Base-by-base conservation (phyloP, 1,284 basidiomycete genomes). In the Pseudozyma thailandica region DNA sequence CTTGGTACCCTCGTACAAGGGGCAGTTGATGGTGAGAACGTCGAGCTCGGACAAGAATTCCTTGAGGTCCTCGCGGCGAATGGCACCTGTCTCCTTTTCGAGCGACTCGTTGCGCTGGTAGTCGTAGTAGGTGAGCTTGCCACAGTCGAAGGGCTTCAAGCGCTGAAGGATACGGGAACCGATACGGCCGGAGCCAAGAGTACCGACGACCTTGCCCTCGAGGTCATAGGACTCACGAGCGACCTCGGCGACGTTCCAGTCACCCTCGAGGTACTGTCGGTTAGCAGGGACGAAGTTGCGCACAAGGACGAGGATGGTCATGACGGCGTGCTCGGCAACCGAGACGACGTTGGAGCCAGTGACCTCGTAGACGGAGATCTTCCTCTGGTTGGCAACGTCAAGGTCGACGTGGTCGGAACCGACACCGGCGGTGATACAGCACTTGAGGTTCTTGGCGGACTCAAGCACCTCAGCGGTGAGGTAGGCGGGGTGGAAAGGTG, bases 101-200 rank as follows among this genome's bases (percentile, higher is more conserved):
- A 90, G 91, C 27, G 89, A 89, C 86, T 81, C 58, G 44, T 95
- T 88, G 61, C 90, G 85, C 23, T 88, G 86, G 84, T 96, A 96
- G 86, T 97, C 94, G 84, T 91, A 96, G 88, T 94, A 96, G 53
- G 95, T 85, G 48, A 96, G 88, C 83, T 95, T 92, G 84, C 94
- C 94, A 87, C 88, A 89, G 85, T 93, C 87, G 86, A 98, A 97
- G 3, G 92, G 91, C 59, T 88, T 81, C 52, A 98, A 86, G 63
- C 94, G 90, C 85, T 96, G 91, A 44, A 96, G 87, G 21, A 96
- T 91, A 45, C 71, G 66, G 21, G 73, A 69, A 6, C 78, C 78
- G 55, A 81, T 79, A 12, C 79, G 79, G 16, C 81, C 79, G 68
- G 81, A 92, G 88, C 87, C 94, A 82, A 96, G 95, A 55, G 80